Evolutionary conservation across 2,329 filamentous ascomycete genomes (phyloP).

Genomic region (Emericellopsis cladophorae): DNA sequence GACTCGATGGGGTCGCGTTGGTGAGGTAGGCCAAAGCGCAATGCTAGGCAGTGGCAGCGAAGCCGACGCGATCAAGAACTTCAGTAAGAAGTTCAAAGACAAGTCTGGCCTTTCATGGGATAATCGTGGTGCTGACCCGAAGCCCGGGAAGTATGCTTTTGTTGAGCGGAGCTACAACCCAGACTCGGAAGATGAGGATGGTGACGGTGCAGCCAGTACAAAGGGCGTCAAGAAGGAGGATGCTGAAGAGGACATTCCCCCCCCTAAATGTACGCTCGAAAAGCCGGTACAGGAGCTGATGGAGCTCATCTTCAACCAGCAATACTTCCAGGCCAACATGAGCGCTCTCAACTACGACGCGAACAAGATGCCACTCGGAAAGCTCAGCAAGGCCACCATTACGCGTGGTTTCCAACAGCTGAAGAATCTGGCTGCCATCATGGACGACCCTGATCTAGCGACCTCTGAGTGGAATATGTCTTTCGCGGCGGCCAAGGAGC

Average conservation of each 20-base stretch:
- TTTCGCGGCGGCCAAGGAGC: conserved; percentile 33
- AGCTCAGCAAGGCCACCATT: conserved; percentile 70
- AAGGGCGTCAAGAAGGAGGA: conserved; percentile 18
- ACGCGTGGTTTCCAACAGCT: conserved; percentile 62
- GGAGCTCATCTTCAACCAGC: conserved; percentile 70
- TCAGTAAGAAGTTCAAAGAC: conserved; percentile 49
- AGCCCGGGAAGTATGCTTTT: conserved; percentile 63
- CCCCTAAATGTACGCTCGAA: conserved; percentile 43
- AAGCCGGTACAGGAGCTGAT: conserved; percentile 55
- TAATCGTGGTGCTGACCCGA: conserved; percentile 40
- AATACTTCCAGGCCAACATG: conserved; percentile 59
- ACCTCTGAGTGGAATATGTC: conserved; percentile 24
- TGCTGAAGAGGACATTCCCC: conserved; percentile 17
- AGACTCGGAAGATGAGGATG: conserved; percentile 42
- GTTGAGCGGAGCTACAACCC: conserved; percentile 66
- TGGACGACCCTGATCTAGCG: conserved; percentile 41
- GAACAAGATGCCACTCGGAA: conserved; percentile 71
- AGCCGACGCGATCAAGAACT: conserved; percentile 30
- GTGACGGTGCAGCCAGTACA: conserved; percentile 9
- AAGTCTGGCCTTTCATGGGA: conserved; percentile 48
- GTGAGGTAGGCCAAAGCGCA: conserved; percentile 39
- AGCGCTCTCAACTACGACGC: conserved; percentile 55
- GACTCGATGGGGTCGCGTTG: conserved; percentile 74
- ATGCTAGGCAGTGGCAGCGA: conserved; percentile 28
- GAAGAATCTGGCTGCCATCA: conserved; percentile 58